Conservation (phyloP, 1,139 yeast genomes). For the Spencermartinsiella ligniputridi region DNA sequence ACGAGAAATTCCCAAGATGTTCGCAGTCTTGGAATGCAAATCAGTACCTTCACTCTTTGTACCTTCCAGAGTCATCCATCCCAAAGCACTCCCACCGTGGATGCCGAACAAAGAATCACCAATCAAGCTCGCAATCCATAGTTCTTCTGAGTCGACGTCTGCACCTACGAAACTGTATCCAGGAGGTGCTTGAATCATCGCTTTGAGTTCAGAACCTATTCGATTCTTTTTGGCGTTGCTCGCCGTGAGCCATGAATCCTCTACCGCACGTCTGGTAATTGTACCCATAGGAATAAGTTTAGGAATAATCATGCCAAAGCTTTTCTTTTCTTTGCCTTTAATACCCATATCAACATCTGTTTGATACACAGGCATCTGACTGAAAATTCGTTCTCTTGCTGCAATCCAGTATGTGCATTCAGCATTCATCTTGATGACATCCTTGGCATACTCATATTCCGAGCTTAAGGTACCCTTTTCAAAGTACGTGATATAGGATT, state of each 20-base stretch:
- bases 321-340: conserved; percentile 27
- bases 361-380: conserved; percentile 75
- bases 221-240: conserved; percentile 83
- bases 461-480: conserved; percentile 73
- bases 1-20: conserved; percentile 81
- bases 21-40: conserved; percentile 90
- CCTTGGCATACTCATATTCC: conserved; percentile 65
- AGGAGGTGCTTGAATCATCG: conserved; percentile 78
- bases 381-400: conserved; percentile 73
- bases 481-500: conserved; percentile 64
- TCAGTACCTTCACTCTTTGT: conserved; percentile 88
- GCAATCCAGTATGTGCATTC: conserved; percentile 93
- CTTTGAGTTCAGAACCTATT: conserved; percentile 89
- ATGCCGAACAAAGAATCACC: conserved; percentile 86
- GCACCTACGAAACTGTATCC: conserved; percentile 96
- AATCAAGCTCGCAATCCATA: conserved; percentile 94
- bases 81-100: conserved; percentile 95
- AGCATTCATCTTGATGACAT: conserved; percentile 71
- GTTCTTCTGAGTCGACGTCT: conserved; percentile 93
- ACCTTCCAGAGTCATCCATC: conserved; percentile 99
- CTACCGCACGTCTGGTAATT: conserved; percentile 92
- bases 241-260: conserved; percentile 96
- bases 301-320: conserved; percentile 77
- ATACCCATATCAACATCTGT: conserved; percentile 31
- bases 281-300: conserved; percentile 91